Base-by-base conservation (phyloP, 306 rosid species). In the Trifolium fragiferum region DNA sequence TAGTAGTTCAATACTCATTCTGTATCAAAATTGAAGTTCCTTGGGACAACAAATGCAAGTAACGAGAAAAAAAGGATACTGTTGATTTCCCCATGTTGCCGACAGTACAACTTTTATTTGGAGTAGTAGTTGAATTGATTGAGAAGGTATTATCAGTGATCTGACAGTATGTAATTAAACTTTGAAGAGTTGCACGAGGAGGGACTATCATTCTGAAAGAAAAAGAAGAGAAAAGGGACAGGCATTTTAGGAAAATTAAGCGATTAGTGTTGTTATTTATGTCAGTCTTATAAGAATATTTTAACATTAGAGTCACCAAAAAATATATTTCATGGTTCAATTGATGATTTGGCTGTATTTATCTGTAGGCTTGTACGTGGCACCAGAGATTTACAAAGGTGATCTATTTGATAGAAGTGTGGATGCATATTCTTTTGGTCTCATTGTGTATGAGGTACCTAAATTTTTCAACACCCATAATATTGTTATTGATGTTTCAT, bases 351-450 rank as follows among this genome's bases (percentile, higher is more conserved):
- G 79, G 64, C 35, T 78, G 67, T 66, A 79, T 75, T 30, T 47
- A 61, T 55, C 51, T 81, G 82, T 70, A 95, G 99, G 84, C 86
- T 83, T 86, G 70, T 95, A 95, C 60, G 43, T 92, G 88, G 96
- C 98, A 66, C 99, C 99, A 10, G 99, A 95, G 81, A 77, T 89
- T 78, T 92, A 86, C 92, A 90, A 32, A 74, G 89, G 87, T 73
- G 91, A 89, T 49, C 82, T 84, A 68, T 95, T 95, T 77, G 92
- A 84, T 78, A 92, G 92, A 85, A 87, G 92, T 65, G 98, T 79
- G 76, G 99, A 95, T 85, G 86, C 87, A 6, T 95, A 87, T 82
- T 89, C 98, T 72, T 95, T 92, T 49, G 99, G 98, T 73, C 96
- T 95, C 64, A 73, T 95, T 80, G 41, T 95, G 72, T 90, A 88